Evolutionary conservation across 495 filamentous ascomycete species (phyloP).

Genomic region (Hypoxylon intermedium): DNA sequence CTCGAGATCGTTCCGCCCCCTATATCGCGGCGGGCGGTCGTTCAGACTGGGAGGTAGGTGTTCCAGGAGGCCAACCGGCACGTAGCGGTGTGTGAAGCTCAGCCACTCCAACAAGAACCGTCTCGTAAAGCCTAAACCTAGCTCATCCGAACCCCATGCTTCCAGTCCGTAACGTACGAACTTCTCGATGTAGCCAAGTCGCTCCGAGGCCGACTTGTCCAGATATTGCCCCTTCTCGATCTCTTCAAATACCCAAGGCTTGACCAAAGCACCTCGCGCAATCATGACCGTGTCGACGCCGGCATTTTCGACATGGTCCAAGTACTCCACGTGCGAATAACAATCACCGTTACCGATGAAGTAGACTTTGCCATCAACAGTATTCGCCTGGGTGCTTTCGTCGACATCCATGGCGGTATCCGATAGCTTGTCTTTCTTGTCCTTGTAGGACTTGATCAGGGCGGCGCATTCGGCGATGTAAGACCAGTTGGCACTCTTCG

Average conservation of each 20-base stretch:
- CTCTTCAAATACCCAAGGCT: constrained; percentile 98
- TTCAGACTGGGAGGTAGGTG: constrained; percentile 84
- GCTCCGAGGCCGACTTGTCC: constrained; percentile 89
- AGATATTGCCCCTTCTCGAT: constrained; percentile 90
- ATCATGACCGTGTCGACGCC: constrained; percentile 91
- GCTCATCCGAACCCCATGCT: constrained; percentile 92
- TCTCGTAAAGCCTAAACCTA: constrained; percentile 85
- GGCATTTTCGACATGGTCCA: constrained; percentile 74
- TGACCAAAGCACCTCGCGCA: constrained; percentile 88
- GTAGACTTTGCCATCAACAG: constrained; percentile 68
- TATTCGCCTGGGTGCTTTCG: constrained; percentile 62
- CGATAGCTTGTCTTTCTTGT: constrained; percentile 63
- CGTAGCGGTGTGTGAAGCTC: constrained; percentile 88
- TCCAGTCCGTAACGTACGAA: constrained; percentile 91
- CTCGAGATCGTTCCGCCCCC: constrained; percentile 87
- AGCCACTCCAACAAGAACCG: constrained; percentile 94
- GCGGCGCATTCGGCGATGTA: constrained; percentile 92
- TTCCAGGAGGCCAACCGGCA: constrained; percentile 88
- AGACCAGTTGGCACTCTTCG: constrained; percentile 83
- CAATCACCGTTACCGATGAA: constrained; percentile 97
- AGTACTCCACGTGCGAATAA: constrained; percentile 90
- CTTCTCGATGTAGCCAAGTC: constrained; percentile 82
- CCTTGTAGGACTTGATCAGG: constrained; percentile 78
- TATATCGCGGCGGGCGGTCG: constrained; percentile 83
- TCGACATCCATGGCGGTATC: constrained; percentile 85